A percentile compares a stretch with the other conserved stretches of the same genome.
Evolutionary conservation across 2,329 filamentous ascomycete genomes (phyloP).

Genomic region (Claviceps spartinae): DNA sequence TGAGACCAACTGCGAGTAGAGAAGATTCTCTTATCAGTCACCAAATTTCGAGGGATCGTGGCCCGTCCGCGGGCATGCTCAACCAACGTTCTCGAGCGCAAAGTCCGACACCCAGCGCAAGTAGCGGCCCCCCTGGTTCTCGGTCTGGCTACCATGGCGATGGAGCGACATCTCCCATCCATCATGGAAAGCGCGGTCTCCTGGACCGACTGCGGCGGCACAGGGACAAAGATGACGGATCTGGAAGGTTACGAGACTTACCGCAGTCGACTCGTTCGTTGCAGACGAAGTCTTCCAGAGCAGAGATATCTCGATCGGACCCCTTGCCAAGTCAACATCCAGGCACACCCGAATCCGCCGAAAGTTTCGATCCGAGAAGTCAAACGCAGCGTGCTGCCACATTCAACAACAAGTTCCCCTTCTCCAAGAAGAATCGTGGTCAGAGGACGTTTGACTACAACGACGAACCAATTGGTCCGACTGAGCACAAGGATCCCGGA

Average conservation of each 20-base stretch:
- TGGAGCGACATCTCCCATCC: constrained; percentile 45
- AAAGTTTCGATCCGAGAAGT: constrained; percentile 17
- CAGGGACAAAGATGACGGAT: constrained; percentile 41
- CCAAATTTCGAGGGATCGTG: constrained; percentile 37
- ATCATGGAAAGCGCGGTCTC: constrained; percentile 37
- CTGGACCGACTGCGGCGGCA: constrained; percentile 37
- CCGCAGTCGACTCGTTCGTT: constrained; percentile 41
- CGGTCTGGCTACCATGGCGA: constrained; percentile 32
- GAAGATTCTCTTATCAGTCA: constrained; percentile 46
- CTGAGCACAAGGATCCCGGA: constrained; percentile 43
- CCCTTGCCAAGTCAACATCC: constrained; percentile 21
- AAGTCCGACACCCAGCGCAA: constrained; percentile 69
- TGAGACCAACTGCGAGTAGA: constrained; percentile 60
- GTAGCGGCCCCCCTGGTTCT: constrained; percentile 40
- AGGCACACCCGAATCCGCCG: constrained; percentile 15
- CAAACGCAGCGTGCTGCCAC: constrained; percentile 29
- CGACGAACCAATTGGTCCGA: constrained; percentile 47
- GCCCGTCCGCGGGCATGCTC: constrained; percentile 31
- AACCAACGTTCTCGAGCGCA: constrained; percentile 47
- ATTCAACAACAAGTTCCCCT: constrained; percentile 50
- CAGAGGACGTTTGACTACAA: constrained; percentile 34
- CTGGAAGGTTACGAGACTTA: constrained; percentile 31
- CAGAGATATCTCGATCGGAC: constrained; percentile 29
- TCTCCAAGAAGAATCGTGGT: constrained; percentile 41
- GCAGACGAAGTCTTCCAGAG: constrained; percentile 33